Evolutionary conservation across 352 stramenopile genomes (phyloP).

Genomic region (Phytophthora boehmeriae): DNA sequence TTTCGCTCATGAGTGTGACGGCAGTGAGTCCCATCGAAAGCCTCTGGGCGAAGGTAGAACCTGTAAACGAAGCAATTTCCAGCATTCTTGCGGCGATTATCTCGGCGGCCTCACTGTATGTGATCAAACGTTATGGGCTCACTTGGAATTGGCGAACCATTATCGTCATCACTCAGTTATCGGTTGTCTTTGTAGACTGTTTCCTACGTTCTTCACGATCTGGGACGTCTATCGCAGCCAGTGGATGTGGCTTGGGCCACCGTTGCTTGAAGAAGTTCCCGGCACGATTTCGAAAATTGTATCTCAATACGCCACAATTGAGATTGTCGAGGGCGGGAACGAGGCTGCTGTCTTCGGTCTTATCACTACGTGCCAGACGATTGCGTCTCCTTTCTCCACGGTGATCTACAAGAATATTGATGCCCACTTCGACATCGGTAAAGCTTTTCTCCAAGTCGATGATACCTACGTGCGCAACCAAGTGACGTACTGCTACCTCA

Average conservation of each 20-base stretch:
- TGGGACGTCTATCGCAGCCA: slow-evolving; percentile 54
- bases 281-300: slow-evolving; percentile 47
- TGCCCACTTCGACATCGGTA: slow-evolving; percentile 44
- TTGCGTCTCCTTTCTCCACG: slow-evolving; percentile 45
- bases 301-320: slow-evolving; percentile 49
- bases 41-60: slow-evolving; percentile 49
- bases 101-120: slow-evolving; percentile 31
- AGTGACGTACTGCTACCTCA: slow-evolving; percentile 45
- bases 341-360: slow-evolving; percentile 56
- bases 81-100: slow-evolving; percentile 39
- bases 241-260: slow-evolving; percentile 64
- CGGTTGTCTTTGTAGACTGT: slow-evolving; percentile 41
- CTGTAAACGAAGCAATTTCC: slow-evolving; percentile 42
- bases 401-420: slow-evolving; percentile 61
- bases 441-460: slow-evolving; percentile 31
- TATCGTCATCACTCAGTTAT: slow-evolving; percentile 43
- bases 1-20: slow-evolving; percentile 41
- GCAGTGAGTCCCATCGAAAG: slow-evolving; percentile 36
- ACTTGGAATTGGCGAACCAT: slow-evolving; percentile 53
- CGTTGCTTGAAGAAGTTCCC: slow-evolving; percentile 46
- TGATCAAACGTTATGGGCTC: slow-evolving; percentile 42
- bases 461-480: slow-evolving; percentile 39
- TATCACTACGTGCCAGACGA: slow-evolving; percentile 46
- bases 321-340: slow-evolving; percentile 50
- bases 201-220: slow-evolving; percentile 57